A percentile compares a stretch with the other conserved stretches of the same genome.
Conservation (phyloP, 1,284 basidiomycete genomes). For the Volvariella volvacea region DNA sequence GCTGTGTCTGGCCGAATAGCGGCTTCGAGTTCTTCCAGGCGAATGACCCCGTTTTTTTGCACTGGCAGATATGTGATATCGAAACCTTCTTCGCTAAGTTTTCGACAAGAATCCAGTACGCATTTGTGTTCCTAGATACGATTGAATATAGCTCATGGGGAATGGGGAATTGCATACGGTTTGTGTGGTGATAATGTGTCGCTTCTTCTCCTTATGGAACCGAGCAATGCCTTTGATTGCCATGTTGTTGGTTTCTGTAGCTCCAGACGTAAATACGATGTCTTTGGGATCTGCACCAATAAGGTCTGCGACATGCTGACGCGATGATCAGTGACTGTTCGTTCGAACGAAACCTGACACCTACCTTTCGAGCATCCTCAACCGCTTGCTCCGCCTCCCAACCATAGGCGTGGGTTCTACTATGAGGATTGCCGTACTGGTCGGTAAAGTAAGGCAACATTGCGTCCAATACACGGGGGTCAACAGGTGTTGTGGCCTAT, state of each 20-base stretch:
- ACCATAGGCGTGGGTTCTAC: slow-evolving; percentile 96
- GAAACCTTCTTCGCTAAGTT: slow-evolving; percentile 94
- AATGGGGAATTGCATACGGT: slow-evolving; percentile 46
- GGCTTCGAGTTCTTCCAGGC: slow-evolving; percentile 68
- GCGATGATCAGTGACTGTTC: not conserved
- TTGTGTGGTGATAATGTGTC: slow-evolving; percentile 87
- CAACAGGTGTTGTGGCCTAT: slow-evolving; percentile 94
- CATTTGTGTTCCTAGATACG: slow-evolving; percentile 93
- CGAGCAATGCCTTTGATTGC: slow-evolving; percentile 94
- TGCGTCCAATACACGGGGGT: slow-evolving; percentile 93
- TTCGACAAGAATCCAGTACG: slow-evolving; percentile 96
- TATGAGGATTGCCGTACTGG: slow-evolving; percentile 98
- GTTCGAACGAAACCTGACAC: slow-evolving; percentile 11
- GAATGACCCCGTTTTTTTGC: slow-evolving; percentile 79
- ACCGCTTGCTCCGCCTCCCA: slow-evolving; percentile 98
- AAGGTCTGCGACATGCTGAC: slow-evolving; percentile 80
- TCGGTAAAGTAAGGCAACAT: slow-evolving; percentile 97
- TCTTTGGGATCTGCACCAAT: slow-evolving; percentile 96
- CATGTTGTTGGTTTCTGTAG: slow-evolving; percentile 99
- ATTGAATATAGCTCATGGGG: slow-evolving; percentile 2
- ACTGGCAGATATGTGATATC: slow-evolving; percentile 98
- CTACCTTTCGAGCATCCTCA: slow-evolving; percentile 82
- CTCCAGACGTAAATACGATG: slow-evolving; percentile 96
- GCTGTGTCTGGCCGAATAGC: slow-evolving; percentile 86
- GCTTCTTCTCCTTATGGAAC: slow-evolving; percentile 89